Conservation (phyloP, 139 green algal species). For the Tetraselmis striata region DNA sequence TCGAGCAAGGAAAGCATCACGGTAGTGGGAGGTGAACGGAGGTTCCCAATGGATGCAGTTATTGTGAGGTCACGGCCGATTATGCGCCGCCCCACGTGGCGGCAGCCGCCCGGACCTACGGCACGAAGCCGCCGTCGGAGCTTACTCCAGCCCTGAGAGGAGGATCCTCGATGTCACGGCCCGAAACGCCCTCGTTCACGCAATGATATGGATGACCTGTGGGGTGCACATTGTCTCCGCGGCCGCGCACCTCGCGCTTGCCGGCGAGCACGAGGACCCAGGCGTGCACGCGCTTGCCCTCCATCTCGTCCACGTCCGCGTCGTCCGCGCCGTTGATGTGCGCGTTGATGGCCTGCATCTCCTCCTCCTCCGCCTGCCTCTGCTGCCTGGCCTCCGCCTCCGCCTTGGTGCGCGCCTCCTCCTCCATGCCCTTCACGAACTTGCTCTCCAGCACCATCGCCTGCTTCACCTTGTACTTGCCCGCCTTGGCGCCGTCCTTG, state of each 20-base stretch:
- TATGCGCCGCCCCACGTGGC: no score
- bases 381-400: background rate
- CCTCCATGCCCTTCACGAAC: conserved; percentile 18
- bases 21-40: no score
- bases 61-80: no score
- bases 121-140: no score
- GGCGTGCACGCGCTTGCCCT: conserved; percentile 49
- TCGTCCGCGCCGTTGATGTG: conserved; percentile 3
- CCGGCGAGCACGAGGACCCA: conserved; percentile 75
- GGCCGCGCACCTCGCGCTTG: conserved; percentile 43
- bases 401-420: background rate
- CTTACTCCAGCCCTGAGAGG: no score
- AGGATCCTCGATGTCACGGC: no score
- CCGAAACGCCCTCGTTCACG: no score
- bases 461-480: conserved; percentile 30
- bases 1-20: no score
- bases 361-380: conserved; percentile 3
- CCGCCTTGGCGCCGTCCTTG: background rate
- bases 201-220: no score
- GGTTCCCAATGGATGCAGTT: no score
- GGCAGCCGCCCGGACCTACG: no score
- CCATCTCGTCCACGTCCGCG: background rate
- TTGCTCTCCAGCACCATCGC: conserved; percentile 24
- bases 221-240: no score
- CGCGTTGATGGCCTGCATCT: conserved; percentile 4